Percentiles rank a stretch among this genome's conserved stretches.
Conservation (phyloP, 108 stramenopile species). For the Ochromonas danica region DNA sequence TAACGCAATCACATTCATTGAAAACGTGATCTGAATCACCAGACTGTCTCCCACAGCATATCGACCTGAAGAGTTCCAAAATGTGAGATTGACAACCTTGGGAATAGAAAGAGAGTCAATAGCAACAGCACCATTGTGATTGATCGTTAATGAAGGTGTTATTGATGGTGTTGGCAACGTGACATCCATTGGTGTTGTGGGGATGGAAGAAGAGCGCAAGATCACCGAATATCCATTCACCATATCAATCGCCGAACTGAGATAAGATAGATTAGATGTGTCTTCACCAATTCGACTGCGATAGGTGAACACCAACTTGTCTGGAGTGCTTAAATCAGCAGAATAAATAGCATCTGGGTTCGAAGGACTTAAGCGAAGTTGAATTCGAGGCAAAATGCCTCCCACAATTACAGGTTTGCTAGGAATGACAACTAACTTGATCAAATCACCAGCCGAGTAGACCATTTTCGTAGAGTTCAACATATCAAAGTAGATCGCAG, state of each 20-base stretch:
- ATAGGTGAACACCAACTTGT: neutral
- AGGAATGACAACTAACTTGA: neutral
- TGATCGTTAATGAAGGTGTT: neutral
- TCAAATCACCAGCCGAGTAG: neutral
- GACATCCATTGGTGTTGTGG: slow-evolving; percentile 1
- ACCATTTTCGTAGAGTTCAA: neutral
- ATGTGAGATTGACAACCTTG: neutral
- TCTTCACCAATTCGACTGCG: neutral
- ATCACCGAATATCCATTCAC: neutral
- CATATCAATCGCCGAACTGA: neutral
- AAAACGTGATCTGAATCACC: neutral
- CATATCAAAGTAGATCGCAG: neutral
- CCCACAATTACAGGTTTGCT: slow-evolving; percentile 16
- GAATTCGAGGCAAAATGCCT: neutral
- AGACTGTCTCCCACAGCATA: slow-evolving; percentile 4
- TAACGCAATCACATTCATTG: neutral
- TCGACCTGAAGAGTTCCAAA: neutral
- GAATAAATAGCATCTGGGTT: neutral
- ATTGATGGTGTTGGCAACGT: neutral
- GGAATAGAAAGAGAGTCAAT: neutral
- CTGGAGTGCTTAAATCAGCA: neutral
- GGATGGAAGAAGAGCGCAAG: neutral
- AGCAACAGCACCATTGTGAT: neutral
- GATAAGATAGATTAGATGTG: neutral
- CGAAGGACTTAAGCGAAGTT: neutral